Evolutionary conservation across 768 basidiomycete species (phyloP), one percentile per base, ranked within the genome.

Genomic region (Artomyces pyxidatus): DNA sequence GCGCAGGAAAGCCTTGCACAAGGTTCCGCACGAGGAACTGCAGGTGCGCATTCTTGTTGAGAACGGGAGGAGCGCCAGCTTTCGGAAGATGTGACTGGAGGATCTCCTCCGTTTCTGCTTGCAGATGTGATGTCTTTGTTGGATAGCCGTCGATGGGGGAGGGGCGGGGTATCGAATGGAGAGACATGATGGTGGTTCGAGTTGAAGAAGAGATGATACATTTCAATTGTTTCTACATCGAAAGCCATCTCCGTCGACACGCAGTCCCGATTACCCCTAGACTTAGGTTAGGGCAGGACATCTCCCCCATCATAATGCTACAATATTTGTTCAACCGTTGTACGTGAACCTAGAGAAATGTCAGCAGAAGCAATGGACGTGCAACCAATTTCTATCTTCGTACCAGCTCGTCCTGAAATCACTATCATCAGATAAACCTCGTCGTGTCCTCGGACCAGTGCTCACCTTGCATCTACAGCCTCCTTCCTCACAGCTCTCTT

Each of bases 401-500:
- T 35, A 35, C 32, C 32, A 35, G 32, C 17, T 35, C 32, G 32
- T 35, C 17, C 32, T 35, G 32, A 4, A 17, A 35, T 12, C 32
- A 35, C 14, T 17, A 35, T 14, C 32, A 35, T 12, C 17, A 12
- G 17, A 17, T 35, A 12, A 35, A 17, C 17, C 32, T 4, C 14
- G 7, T 14, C 7, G 32, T 14, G 17, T 35, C 14, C 32, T 14
- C 14, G 32, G 32, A 17, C 17, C 12, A 17, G 17, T 12, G 32
- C 43, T 3, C 14, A 74, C 76, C 85, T 60, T 28, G 91, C 85
- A 56, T 91, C 83, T 3, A 98, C 96, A 1, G 93, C 95, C 59
- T 88, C 89, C 58, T 80, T 83, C 46, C 96, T 74, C 7, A 99
- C 93, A 2, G 68, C 67, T 50, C 87, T 72, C 61, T 84, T 86